phyloP scores from a whole-genome alignment of 1,284 basidiomycete genomes.

The Irpex sp. region DNA sequence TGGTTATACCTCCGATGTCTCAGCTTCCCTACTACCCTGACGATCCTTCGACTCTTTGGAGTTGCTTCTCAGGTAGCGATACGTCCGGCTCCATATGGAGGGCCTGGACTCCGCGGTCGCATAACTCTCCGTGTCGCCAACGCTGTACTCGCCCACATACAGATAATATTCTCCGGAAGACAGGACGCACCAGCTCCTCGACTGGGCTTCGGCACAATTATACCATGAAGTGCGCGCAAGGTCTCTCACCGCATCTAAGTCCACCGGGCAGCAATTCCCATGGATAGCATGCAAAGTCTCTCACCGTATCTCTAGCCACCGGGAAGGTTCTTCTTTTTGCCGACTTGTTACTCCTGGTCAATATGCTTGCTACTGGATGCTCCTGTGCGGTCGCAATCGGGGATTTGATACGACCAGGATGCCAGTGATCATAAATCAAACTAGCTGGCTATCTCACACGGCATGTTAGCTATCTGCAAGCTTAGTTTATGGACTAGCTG shows the following conservation, averaged over 20 bases:
- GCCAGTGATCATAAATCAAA: not conserved
- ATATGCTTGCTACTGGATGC: too few relatives aligned
- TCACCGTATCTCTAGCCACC: too few relatives aligned
- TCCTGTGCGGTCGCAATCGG: not conserved
- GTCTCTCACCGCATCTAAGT: too few relatives aligned
- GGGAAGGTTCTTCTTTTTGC: too few relatives aligned
- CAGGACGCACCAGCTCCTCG: not conserved
- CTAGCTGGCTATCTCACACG: not conserved
- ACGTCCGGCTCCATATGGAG: not conserved
- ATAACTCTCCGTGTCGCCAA: not conserved
- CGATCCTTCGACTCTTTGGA: not conserved
- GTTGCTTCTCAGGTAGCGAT: not conserved
- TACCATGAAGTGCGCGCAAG: too few relatives aligned
- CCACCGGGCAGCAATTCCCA: too few relatives aligned
- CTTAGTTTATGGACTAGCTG: not conserved
- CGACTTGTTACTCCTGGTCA: too few relatives aligned
- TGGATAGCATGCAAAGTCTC: too few relatives aligned
- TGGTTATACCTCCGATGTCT: not conserved
- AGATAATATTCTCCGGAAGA: not conserved
- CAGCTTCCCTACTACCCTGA: not conserved
- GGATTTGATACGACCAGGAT: not conserved
- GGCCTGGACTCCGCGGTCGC: not conserved
- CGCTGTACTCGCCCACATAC: not conserved
- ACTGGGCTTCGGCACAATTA: not conserved
- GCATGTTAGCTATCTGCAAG: not conserved